These are phyloP conservation scores for Myriosclerotinia scirpicola DNA, from an alignment of 2,329 filamentous ascomycete species.

Conservation along the genomic window DNA sequence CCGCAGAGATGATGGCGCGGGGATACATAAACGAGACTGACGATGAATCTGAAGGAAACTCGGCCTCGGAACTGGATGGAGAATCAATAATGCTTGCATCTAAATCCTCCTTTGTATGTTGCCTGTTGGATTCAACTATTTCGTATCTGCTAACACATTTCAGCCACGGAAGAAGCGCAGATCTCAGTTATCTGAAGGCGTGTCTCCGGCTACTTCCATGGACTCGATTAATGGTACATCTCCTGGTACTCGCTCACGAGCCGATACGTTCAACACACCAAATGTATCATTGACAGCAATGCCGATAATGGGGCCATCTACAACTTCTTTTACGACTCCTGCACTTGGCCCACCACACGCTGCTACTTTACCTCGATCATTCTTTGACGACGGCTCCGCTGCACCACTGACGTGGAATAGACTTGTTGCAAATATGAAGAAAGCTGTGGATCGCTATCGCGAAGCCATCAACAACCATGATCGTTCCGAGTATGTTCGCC, in stretches of 20 bases:
- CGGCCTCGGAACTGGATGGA: constrained; percentile 82
- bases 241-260: constrained; percentile 56
- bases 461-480: constrained; percentile 82
- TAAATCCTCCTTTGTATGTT: constrained; percentile 65
- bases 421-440: constrained; percentile 89
- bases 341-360: constrained; percentile 38
- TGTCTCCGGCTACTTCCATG: constrained; percentile 87
- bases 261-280: constrained; percentile 54
- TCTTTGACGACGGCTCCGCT: constrained; percentile 85
- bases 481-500: constrained; percentile 85
- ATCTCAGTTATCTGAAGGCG: constrained; percentile 58
- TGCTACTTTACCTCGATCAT: constrained; percentile 70
- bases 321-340: constrained; percentile 59
- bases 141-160: constrained; percentile 34
- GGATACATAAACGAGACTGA: constrained; percentile 83
- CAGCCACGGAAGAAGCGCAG: constrained; percentile 63
- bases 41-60: constrained; percentile 79
- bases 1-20: constrained; percentile 85
- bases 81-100: constrained; percentile 70
- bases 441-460: constrained; percentile 84
- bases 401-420: constrained; percentile 84
- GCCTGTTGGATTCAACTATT: constrained; percentile 10
- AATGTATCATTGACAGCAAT: constrained; percentile 49
- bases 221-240: constrained; percentile 79
- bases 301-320: constrained; percentile 37